Evolutionary conservation across 2,329 filamentous ascomycete species (phyloP).

Genomic region (Aureobasidium sp.): DNA sequence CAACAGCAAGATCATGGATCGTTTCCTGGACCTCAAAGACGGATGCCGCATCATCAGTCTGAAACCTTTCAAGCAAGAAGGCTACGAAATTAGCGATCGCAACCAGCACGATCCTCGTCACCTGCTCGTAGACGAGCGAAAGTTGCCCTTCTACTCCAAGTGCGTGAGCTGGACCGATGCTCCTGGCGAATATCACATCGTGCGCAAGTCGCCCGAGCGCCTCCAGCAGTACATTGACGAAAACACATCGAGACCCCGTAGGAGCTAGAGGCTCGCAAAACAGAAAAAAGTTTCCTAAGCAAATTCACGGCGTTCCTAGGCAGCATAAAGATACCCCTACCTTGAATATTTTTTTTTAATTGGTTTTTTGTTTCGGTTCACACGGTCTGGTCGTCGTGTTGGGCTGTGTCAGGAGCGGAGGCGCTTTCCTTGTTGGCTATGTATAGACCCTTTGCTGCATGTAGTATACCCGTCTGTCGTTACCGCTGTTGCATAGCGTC

Average conservation of each 20-base stretch:
- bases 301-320: not conserved
- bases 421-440: not conserved
- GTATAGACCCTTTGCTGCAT: not conserved
- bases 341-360: not conserved
- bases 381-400: not conserved
- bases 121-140: slow-evolving; percentile 66
- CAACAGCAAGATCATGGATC: slow-evolving; percentile 74
- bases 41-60: slow-evolving; percentile 86
- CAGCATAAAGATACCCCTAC: slow-evolving; percentile 8
- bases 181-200: slow-evolving; percentile 79
- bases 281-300: not conserved
- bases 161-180: slow-evolving; percentile 86
- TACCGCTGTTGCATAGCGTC: not conserved
- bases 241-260: not conserved
- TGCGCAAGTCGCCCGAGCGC: slow-evolving; percentile 47
- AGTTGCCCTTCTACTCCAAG: slow-evolving; percentile 56
- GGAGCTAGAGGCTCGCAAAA: not conserved
- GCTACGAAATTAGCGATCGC: slow-evolving; percentile 62
- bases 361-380: not conserved
- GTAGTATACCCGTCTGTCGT: not conserved
- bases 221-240: not conserved
- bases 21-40: slow-evolving; percentile 88
- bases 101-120: slow-evolving; percentile 76
- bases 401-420: not conserved
- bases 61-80: slow-evolving; percentile 79